Base-by-base conservation (phyloP, 2,329 filamentous ascomycete genomes). In the Coleophoma cylindrospora region DNA sequence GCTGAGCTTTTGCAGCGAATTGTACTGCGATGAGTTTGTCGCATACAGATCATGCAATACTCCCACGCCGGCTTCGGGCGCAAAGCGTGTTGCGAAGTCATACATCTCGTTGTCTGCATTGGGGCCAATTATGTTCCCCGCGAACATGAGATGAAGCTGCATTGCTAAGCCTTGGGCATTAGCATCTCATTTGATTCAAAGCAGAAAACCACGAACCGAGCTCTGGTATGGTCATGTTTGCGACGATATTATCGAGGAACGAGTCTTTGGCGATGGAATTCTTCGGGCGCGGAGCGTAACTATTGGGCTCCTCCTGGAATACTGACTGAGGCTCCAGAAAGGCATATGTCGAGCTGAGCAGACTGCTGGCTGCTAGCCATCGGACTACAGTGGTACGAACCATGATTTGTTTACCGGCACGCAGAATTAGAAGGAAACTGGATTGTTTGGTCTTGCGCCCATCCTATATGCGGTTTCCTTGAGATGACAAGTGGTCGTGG, bases 141-240 rank as follows among this genome's bases (percentile, higher is more conserved):
- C 70, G 50, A 72, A 74, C 59, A 69, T 74, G 37, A 74, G 64
- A 48, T 74, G 70, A 17, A 73, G 57, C 61, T 74, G 71, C n/a
- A 71, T 47, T 2, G 69, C 65, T 66, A 27, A n/a, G 27, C 27
- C 27, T 27, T 27, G 45, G 45, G 2, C 37, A 41, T 51, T 14
- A 53, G 47, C 19, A 41, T 27, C 8, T 7, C 10, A 11, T 15
- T 48, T 4, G 21, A 33, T 7, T 19, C 34, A 5, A 6, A 43
- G 22, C 40, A 21, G 37, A 17, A 13, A 19, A 37, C 15, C 13
- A 38, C 49, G 43, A 19, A 56, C 54, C 54, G 32, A 56, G 45
- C 19, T 56, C 54, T 9, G 54, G 51, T 36, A 56, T 44, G 12
- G 49, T 56, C 49, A 56, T 51, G 43, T 56, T 51, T 4, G 54